Base-by-base conservation (phyloP, 176 grass and related monocot species). In the Carex littledalei region DNA sequence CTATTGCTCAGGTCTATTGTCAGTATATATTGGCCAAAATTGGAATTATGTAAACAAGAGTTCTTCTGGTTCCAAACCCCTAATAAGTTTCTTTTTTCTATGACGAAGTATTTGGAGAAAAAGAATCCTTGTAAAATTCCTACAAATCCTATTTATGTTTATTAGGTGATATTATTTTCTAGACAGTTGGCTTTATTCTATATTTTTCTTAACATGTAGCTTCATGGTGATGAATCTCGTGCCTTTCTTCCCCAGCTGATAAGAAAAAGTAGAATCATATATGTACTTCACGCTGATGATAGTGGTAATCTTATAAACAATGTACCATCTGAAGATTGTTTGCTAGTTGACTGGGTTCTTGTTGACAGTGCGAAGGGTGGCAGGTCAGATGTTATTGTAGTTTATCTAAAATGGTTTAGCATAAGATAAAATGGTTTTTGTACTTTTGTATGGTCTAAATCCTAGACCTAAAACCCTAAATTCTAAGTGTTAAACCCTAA, bases 361-460 rank as follows among this genome's bases (percentile, higher is more conserved):
- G 84, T 97, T 35, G 94, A 97, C 76, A 97, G 92, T 86, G 87
- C 88, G 31, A 94, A 92, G 83, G 92, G 94, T 0, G 94, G 94
- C 89, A 94, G 94, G 88, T 97, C 14, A 84, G 81, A 78, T 79
- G 16, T 26, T 34, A 12, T 59, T 78, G 61, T 69, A 18, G 15
- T 55, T 81, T 83, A 35, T 35, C 79, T 65, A 4, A 32, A 83
- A 54, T 35, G 65, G 77, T 4, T 4, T 18, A 70, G n/a, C n/a
- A n/a, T n/a, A n/a, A n/a, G n/a, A n/a, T n/a, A n/a, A n/a, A n/a
- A n/a, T n/a, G n/a, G n/a, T n/a, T n/a, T n/a, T n/a, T n/a, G 35
- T 81, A 1, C 31, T 67, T 62, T 22, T 75, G 8, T n/a, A 50
- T 75, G 11, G 1, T 31, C 7, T 76, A 76, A 76, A 76, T 10